phyloP scores from a whole-genome alignment of 1,284 basidiomycete genomes.

The Thecaphora thlaspeos region DNA sequence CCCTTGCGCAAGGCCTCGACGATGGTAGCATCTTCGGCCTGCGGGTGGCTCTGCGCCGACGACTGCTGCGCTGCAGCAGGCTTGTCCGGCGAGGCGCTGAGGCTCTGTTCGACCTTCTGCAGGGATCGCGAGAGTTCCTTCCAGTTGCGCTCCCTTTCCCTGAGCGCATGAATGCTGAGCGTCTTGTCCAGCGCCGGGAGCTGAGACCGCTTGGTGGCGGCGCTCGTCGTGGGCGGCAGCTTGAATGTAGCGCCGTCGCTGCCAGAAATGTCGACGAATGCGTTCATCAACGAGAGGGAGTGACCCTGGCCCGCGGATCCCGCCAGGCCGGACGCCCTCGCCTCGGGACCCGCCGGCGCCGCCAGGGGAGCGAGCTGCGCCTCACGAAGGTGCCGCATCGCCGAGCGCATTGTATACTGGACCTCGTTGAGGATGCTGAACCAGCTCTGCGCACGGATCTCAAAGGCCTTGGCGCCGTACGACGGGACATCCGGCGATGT shows the following conservation, averaged over 20 bases:
- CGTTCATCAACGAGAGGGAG: constrained; percentile 28
- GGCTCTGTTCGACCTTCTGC: constrained; percentile 14
- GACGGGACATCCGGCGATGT: neutral
- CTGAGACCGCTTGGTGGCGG: no score
- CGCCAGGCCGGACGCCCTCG: constrained; percentile 19
- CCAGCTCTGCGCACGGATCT: constrained; percentile 30
- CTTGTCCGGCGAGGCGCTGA: neutral
- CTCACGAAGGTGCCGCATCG: constrained; percentile 22
- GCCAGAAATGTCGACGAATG: constrained; percentile 25
- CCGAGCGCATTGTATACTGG: constrained; percentile 27
- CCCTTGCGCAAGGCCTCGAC: constrained; percentile 6
- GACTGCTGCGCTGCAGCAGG: no score
- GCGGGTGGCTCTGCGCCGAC: no score
- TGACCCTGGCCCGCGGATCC: constrained; percentile 23
- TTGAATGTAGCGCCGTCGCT: constrained; percentile 24
- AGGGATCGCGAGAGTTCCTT: constrained; percentile 19
- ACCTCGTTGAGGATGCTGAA: constrained; percentile 41
- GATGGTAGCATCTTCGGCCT: constrained; percentile 4
- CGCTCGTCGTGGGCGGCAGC: constrained; percentile 7
- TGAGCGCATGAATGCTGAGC: constrained; percentile 22
- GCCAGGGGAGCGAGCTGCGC: constrained; percentile 27
- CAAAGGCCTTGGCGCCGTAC: constrained; percentile 29
- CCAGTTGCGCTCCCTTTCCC: constrained; percentile 29
- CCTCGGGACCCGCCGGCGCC: constrained; percentile 12
- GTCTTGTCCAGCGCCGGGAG: constrained; percentile 11